Percentiles rank a stretch among this genome's conserved stretches.
Conservation (phyloP, 1,284 basidiomycete species). For the Thelephora terrestris region DNA sequence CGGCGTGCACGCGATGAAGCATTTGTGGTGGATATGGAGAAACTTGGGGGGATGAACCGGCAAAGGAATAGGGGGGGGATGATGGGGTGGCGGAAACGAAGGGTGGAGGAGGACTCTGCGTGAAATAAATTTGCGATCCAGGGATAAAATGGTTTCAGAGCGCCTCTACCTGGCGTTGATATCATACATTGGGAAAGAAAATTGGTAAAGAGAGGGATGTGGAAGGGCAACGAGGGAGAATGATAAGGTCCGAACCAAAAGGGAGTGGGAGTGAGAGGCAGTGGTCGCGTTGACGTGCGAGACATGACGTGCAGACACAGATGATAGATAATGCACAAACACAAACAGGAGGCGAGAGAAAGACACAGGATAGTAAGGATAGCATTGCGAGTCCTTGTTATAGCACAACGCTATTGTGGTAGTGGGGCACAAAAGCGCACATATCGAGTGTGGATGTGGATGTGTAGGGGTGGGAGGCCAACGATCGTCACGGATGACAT, state of each 20-base stretch:
- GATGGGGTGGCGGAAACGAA: too few relatives aligned
- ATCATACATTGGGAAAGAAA: not conserved
- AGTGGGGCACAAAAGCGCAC: not conserved
- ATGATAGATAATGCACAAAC: not conserved
- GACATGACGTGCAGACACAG: not conserved
- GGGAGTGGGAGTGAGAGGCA: not conserved
- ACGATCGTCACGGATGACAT: not conserved
- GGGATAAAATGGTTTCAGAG: not conserved
- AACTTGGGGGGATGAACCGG: too few relatives aligned
- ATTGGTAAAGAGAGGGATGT: not conserved
- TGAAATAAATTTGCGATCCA: not conserved
- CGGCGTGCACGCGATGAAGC: too few relatives aligned
- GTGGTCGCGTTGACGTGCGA: not conserved
- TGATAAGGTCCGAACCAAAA: not conserved
- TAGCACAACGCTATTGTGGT: not conserved
- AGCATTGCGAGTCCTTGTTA: not conserved
- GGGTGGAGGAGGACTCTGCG: not conserved
- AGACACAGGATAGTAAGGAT: not conserved
- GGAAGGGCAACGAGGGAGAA: not conserved
- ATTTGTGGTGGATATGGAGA: too few relatives aligned
- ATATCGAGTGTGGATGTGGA: not conserved
- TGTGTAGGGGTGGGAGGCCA: not conserved
- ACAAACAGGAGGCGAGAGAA: not conserved
- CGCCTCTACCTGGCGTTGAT: too few relatives aligned
- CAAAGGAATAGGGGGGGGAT: too few relatives aligned